Evolutionary conservation across 1,284 basidiomycete species (phyloP).

Genomic region (Tilletia caries): DNA sequence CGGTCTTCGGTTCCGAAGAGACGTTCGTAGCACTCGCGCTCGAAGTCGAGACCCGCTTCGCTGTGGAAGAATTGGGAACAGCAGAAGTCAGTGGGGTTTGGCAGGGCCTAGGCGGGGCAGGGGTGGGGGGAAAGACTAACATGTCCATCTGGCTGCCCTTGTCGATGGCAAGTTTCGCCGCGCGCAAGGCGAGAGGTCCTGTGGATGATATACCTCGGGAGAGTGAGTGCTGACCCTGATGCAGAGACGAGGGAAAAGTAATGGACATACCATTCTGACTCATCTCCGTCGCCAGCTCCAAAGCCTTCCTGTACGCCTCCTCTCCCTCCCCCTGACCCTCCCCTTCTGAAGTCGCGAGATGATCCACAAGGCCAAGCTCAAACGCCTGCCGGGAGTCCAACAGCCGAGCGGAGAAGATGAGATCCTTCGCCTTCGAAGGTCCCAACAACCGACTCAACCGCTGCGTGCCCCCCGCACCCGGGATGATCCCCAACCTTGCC

Average conservation of each 20-base stretch:
- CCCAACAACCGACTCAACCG: conserved; percentile 78
- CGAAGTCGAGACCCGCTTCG: conserved; percentile 74
- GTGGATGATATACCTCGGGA: conserved; percentile 11
- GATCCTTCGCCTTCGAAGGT: conserved; percentile 75
- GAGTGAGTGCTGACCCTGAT: neutral
- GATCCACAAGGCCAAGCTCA: conserved; percentile 74
- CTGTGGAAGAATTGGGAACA: conserved; percentile 16
- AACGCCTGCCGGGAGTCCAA: conserved; percentile 69
- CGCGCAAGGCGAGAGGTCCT: conserved; percentile 83
- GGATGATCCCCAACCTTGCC: conserved; percentile 83
- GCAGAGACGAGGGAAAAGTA: too few species aligned
- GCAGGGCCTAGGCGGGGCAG: neutral
- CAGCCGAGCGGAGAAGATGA: conserved; percentile 74
- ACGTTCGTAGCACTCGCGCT: conserved; percentile 77
- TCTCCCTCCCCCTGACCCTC: conserved; percentile 19
- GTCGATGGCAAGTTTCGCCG: conserved; percentile 83
- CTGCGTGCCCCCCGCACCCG: conserved; percentile 69
- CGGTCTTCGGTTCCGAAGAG: conserved; percentile 77
- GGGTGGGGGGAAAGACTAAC: conserved; percentile 54
- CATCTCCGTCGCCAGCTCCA: conserved; percentile 21
- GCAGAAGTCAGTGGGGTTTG: neutral
- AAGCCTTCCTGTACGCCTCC: conserved; percentile 23
- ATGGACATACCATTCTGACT: conserved; percentile 63
- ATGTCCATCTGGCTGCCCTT: conserved; percentile 72
- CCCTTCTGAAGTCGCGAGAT: conserved; percentile 58